phyloP scores from a whole-genome alignment of 345 rosid genomes.

The Schrenkiella parvula region DNA sequence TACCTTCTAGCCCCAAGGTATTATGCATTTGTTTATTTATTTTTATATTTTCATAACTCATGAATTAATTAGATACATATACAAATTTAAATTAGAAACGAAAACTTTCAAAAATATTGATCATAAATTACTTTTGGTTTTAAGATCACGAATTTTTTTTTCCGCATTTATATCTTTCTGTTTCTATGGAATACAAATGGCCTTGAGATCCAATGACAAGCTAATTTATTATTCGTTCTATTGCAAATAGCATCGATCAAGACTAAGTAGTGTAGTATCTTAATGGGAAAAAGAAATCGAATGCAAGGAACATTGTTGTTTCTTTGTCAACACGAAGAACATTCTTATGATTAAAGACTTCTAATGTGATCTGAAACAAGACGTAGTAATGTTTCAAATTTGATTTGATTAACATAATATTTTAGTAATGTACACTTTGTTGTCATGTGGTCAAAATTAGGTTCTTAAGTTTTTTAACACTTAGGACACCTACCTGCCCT shows the following conservation, averaged over 20 bases:
- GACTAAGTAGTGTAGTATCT: too few relatives aligned
- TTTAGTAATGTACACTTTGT: too few relatives aligned
- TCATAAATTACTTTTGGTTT: not conserved
- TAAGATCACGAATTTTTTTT: not conserved
- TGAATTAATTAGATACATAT: not conserved
- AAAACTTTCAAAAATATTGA: not conserved
- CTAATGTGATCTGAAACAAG: too few relatives aligned
- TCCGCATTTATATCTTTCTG: not conserved
- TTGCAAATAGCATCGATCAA: not conserved
- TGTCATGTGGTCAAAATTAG: too few relatives aligned
- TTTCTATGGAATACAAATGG: slow-evolving; percentile 3
- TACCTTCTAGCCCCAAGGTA: slow-evolving; percentile 34
- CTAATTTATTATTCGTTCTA: not conserved
- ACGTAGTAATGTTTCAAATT: too few relatives aligned
- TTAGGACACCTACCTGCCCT: too few relatives aligned
- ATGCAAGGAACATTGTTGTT: too few relatives aligned
- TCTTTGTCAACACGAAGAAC: not conserved
- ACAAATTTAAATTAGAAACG: not conserved
- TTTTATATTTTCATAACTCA: not conserved
- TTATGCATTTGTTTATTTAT: not conserved
- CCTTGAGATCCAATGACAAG: not conserved
- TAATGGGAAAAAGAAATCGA: too few relatives aligned
- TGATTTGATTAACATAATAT: too few relatives aligned
- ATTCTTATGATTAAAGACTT: too few relatives aligned
- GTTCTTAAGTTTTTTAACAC: too few relatives aligned